These are phyloP conservation scores for Gynandropsis gynandra DNA, from an alignment of 345 rosid genomes.

Conservation along the genomic window DNA sequence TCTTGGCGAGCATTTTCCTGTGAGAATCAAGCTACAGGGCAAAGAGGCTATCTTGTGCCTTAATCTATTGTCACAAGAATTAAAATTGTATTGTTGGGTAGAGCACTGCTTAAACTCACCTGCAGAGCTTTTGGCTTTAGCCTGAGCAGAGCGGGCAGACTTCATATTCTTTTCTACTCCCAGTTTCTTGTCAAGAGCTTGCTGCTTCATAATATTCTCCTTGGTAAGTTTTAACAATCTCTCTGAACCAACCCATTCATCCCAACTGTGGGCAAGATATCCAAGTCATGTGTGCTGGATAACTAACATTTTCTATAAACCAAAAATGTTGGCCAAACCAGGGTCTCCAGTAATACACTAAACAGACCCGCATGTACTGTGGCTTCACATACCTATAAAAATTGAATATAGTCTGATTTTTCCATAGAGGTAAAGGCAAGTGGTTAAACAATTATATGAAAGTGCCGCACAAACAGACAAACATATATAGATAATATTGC, in stretches of 20 bases:
- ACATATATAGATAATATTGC: too few species aligned
- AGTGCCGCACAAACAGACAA: too few species aligned
- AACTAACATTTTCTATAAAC: neutral
- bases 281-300: constrained; percentile 30
- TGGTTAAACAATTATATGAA: too few species aligned
- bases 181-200: constrained; percentile 48
- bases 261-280: constrained; percentile 76
- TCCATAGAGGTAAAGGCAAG: too few species aligned
- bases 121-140: constrained; percentile 48
- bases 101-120: constrained; percentile 34
- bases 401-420: too few species aligned
- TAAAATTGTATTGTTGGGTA: neutral
- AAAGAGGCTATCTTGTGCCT: neutral
- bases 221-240: constrained; percentile 57
- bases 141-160: constrained; percentile 53
- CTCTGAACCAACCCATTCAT: constrained; percentile 84
- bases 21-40: neutral
- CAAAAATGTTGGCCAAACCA: too few species aligned
- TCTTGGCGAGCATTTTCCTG: constrained; percentile 3
- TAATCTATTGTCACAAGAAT: neutral
- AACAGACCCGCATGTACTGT: too few species aligned
- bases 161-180: constrained; percentile 55
- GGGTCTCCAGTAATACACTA: too few species aligned
- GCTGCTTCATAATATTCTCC: constrained; percentile 66
- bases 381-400: too few species aligned